phyloP scores from a whole-genome alignment of 257 asterid genomes.

The Jaltomata sinuosa region DNA sequence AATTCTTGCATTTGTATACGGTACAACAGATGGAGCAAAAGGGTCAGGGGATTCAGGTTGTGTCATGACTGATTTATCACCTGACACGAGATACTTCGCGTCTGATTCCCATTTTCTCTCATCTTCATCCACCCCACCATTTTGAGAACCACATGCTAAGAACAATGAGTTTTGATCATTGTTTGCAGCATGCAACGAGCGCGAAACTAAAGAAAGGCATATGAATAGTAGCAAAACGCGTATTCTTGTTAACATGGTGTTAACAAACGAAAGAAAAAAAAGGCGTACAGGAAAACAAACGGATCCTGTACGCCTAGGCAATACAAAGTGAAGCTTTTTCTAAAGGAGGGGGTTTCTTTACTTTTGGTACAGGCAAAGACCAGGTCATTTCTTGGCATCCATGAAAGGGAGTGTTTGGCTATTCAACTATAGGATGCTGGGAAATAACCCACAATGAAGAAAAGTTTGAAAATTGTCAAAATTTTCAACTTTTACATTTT shows the following conservation, averaged over 20 bases:
- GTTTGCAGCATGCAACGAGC: slow-evolving; percentile 7
- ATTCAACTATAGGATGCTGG: slow-evolving; percentile 1
- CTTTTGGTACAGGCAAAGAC: slow-evolving; percentile 19
- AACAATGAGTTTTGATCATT: slow-evolving; percentile 10
- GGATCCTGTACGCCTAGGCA: slow-evolving; percentile 61
- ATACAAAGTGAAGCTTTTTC: not conserved
- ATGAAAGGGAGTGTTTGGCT: slow-evolving; percentile 14
- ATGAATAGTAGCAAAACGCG: not conserved
- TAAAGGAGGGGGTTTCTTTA: not conserved
- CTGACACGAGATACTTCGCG: slow-evolving; percentile 23
- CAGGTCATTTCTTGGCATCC: slow-evolving; percentile 31
- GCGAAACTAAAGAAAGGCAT: slow-evolving; percentile 4
- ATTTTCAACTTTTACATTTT: not conserved
- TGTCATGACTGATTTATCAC: slow-evolving; percentile 23
- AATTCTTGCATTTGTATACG: slow-evolving; percentile 72
- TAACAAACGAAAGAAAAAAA: not conserved
- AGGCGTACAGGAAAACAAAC: slow-evolving; percentile 38
- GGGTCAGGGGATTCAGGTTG: slow-evolving; percentile 57
- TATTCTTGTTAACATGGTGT: not conserved
- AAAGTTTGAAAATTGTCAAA: not conserved
- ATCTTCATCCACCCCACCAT: slow-evolving; percentile 36
- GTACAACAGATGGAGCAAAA: slow-evolving; percentile 48
- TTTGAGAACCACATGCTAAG: slow-evolving; percentile 51
- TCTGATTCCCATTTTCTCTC: slow-evolving; percentile 69
- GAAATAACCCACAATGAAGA: slow-evolving; percentile 1